Percentiles rank a stretch among this genome's conserved stretches.
Evolutionary conservation across 2,329 filamentous ascomycete genomes (phyloP).

Genomic region (Polytolypa hystricis): DNA sequence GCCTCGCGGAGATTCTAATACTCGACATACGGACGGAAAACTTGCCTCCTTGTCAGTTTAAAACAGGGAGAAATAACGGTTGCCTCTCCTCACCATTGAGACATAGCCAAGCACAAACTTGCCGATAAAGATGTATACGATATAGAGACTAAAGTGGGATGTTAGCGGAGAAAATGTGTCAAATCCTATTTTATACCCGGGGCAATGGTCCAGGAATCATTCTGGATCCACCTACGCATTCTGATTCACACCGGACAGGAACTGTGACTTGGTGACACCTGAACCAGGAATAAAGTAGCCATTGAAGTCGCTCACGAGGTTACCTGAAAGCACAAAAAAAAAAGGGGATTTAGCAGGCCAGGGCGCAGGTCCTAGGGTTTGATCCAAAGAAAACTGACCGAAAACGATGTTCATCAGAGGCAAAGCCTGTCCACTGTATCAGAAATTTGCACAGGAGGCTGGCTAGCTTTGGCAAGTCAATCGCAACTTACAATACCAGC

Average conservation of each 20-base stretch:
- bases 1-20: constrained; percentile 39
- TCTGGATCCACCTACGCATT: constrained; percentile 22
- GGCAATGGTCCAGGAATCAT: too few relatives aligned
- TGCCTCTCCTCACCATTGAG: constrained; percentile 40
- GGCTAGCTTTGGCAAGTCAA: neutral
- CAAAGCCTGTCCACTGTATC: neutral
- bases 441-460: too few relatives aligned
- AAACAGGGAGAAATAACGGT: neutral
- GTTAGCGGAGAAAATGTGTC: neutral
- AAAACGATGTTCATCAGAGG: constrained; percentile 52
- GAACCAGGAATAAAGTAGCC: constrained; percentile 40
- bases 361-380: neutral
- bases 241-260: constrained; percentile 41
- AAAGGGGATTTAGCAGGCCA: too few relatives aligned
- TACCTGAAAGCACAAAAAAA: constrained; percentile 10
- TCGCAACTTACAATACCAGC: constrained; percentile 18
- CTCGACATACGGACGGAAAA: constrained; percentile 41
- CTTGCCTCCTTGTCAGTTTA: constrained; percentile 13
- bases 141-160: constrained; percentile 43
- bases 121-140: constrained; percentile 47
- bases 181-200: too few relatives aligned
- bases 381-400: constrained; percentile 23
- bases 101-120: constrained; percentile 46
- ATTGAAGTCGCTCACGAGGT: constrained; percentile 45
- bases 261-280: constrained; percentile 34